These are phyloP conservation scores for Hypoxylon sp. DNA, from an alignment of 2,329 filamentous ascomycete genomes.

Conservation along the genomic window DNA sequence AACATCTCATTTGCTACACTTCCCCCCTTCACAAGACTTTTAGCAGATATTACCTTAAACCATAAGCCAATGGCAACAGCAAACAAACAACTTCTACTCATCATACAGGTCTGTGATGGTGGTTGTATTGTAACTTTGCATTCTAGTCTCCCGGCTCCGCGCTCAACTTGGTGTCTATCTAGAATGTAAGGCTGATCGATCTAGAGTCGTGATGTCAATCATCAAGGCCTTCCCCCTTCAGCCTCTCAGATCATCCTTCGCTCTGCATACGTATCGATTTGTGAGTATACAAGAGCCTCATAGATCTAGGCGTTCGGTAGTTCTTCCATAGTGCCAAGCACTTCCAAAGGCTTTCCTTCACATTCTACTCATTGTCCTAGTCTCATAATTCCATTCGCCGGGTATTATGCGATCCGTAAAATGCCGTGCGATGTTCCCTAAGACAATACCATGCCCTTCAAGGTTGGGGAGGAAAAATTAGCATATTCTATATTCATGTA, in stretches of 20 bases:
- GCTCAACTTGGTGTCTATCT: constrained; percentile 18
- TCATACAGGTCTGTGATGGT: constrained; percentile 4
- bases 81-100: constrained; percentile 10
- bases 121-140: background rate
- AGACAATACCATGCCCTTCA: constrained; percentile 29
- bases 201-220: constrained; percentile 21
- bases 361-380: background rate
- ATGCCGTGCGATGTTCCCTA: constrained; percentile 30
- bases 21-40: background rate
- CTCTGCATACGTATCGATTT: background rate
- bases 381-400: constrained; percentile 11
- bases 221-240: constrained; percentile 10
- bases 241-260: constrained; percentile 24
- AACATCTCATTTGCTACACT: constrained; percentile 20
- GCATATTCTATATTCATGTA: no score
- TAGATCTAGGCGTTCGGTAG: constrained; percentile 5
- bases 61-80: constrained; percentile 24
- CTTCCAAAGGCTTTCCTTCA: background rate
- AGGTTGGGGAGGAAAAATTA: no score
- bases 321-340: background rate
- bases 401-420: constrained; percentile 20
- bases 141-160: constrained; percentile 22
- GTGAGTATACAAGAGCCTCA: constrained; percentile 26
- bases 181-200: constrained; percentile 31
- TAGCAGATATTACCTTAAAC: constrained; percentile 23